These are phyloP conservation scores for Aspergillus mulundensis DNA, from an alignment of 495 filamentous ascomycete species.

Conservation along the genomic window DNA sequence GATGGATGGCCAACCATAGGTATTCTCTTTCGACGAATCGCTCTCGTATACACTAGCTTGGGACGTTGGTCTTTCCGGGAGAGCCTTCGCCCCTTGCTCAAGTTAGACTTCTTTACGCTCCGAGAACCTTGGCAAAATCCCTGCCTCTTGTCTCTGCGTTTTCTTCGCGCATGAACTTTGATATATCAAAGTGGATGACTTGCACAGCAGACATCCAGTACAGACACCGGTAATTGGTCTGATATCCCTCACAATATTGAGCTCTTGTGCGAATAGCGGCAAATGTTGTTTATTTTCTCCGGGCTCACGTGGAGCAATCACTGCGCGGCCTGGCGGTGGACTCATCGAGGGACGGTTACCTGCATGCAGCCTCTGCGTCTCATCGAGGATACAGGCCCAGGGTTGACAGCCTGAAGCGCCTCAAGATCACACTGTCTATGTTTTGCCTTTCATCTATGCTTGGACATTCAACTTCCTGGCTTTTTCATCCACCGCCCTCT, in stretches of 20 bases:
- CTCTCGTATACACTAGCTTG: background rate
- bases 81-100: too few relatives aligned
- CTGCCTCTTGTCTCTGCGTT: too few relatives aligned
- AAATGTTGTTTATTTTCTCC: constrained; percentile 8
- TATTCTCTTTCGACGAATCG: background rate
- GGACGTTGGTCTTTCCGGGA: too few relatives aligned
- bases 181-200: background rate
- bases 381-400: background rate
- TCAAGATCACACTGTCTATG: constrained; percentile 4
- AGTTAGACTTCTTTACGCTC: too few relatives aligned
- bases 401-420: constrained; percentile 7
- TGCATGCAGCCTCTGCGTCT: constrained; percentile 9
- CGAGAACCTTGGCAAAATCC: too few relatives aligned
- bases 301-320: constrained; percentile 15
- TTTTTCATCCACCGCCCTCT: background rate
- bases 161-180: too few relatives aligned
- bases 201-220: background rate
- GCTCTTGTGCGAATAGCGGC: background rate
- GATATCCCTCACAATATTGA: background rate
- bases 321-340: constrained; percentile 7
- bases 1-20: background rate
- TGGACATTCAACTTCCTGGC: background rate
- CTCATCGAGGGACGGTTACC: constrained; percentile 9
- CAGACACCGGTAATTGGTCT: constrained; percentile 10
- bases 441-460: background rate